Conservation (phyloP, 2,329 filamentous ascomycete species). For the Chaetomiaceae sp. region DNA sequence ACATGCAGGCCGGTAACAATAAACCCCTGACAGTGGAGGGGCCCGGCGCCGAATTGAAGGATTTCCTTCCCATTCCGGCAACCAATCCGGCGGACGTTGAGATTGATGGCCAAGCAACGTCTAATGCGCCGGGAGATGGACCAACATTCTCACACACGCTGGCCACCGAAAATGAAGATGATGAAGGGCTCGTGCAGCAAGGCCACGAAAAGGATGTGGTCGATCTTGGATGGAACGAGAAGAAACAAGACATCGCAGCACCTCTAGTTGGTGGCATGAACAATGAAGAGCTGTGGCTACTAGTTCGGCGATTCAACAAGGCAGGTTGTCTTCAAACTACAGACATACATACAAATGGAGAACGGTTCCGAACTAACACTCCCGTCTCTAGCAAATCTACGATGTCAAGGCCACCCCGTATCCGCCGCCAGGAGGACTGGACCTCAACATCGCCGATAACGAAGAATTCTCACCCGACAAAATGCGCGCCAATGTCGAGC, state of each 20-base stretch:
- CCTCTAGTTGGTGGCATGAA: slow-evolving; percentile 63
- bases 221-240: slow-evolving; percentile 66
- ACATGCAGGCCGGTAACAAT: slow-evolving; percentile 14
- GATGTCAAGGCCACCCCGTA: slow-evolving; percentile 63
- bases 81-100: slow-evolving; percentile 29
- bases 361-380: no score
- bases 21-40: slow-evolving; percentile 21
- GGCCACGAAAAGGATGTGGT: slow-evolving; percentile 54
- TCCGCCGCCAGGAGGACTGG: slow-evolving; percentile 62
- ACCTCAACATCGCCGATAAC: slow-evolving; percentile 75
- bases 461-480: slow-evolving; percentile 85
- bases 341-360: no score
- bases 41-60: slow-evolving; percentile 26
- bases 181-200: slow-evolving; percentile 45
- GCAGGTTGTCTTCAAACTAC: slow-evolving; percentile 32
- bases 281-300: slow-evolving; percentile 70
- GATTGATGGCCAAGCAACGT: slow-evolving; percentile 21
- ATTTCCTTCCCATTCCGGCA: slow-evolving; percentile 35
- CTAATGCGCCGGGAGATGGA: slow-evolving; percentile 25
- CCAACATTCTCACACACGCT: slow-evolving; percentile 41
- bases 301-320: slow-evolving; percentile 72
- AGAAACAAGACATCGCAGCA: slow-evolving; percentile 49
- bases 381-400: slow-evolving; percentile 48
- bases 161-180: slow-evolving; percentile 39
- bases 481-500: slow-evolving; percentile 69